These are phyloP conservation scores for Ustilaginoidea virens DNA, from an alignment of 2,329 filamentous ascomycete species.

Conservation along the genomic window DNA sequence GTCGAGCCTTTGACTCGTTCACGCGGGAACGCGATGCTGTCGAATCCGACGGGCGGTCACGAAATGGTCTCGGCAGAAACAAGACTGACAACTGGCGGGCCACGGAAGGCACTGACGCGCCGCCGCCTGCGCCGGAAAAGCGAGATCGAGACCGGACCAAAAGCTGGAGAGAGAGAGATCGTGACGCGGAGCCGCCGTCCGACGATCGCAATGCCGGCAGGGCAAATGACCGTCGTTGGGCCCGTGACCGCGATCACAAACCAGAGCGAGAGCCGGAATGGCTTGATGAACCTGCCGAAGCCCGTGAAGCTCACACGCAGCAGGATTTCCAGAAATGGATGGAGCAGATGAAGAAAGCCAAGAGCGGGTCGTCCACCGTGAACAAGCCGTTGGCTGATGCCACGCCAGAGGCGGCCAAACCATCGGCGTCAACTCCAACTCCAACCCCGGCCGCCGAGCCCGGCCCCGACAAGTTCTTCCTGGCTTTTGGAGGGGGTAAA, in stretches of 20 bases:
- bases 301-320: slow-evolving; percentile 58
- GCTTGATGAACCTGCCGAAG: slow-evolving; percentile 63
- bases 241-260: slow-evolving; percentile 40
- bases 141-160: slow-evolving; percentile 42
- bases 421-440: slow-evolving; percentile 42
- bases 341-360: slow-evolving; percentile 68
- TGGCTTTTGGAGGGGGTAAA: slow-evolving; percentile 31
- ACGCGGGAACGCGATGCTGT: slow-evolving; percentile 31
- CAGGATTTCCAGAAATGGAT: slow-evolving; percentile 94
- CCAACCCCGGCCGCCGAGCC: slow-evolving; percentile 48
- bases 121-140: slow-evolving; percentile 17
- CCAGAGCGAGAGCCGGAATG: slow-evolving; percentile 79
- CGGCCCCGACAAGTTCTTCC: slow-evolving; percentile 67
- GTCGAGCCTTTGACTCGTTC: slow-evolving; percentile 35
- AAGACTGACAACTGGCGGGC: slow-evolving; percentile 65
- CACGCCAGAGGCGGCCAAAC: slow-evolving; percentile 30
- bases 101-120: slow-evolving; percentile 25
- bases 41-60: slow-evolving; percentile 39
- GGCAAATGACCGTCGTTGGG: slow-evolving; percentile 34
- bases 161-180: slow-evolving; percentile 44
- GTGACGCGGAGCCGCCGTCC: slow-evolving; percentile 20
- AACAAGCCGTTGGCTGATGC: slow-evolving; percentile 18
- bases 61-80: slow-evolving; percentile 49
- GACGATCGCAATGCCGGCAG: slow-evolving; percentile 43
- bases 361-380: slow-evolving; percentile 16